A percentile compares a stretch with the other conserved stretches of the same genome.
Evolutionary conservation across 345 rosid genomes (phyloP).

Genomic region (Lumnitzera racemosa): DNA sequence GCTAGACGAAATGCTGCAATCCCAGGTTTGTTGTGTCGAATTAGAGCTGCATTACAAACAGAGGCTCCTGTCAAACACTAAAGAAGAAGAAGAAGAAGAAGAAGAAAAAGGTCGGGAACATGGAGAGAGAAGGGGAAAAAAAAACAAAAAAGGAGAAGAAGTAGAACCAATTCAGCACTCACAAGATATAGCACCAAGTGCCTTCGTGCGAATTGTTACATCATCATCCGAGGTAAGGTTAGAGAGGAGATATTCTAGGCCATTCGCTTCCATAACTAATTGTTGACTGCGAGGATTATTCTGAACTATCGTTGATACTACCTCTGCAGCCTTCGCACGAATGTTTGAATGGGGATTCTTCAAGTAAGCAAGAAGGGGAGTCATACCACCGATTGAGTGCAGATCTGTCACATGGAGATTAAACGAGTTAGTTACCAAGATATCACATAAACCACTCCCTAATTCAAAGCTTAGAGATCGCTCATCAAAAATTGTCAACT

Average conservation of each 20-base stretch:
- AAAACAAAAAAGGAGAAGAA: background rate
- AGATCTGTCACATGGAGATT: slow-evolving; percentile 44
- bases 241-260: slow-evolving; percentile 61
- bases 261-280: slow-evolving; percentile 93
- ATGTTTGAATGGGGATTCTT: slow-evolving; percentile 64
- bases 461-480: background rate
- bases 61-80: background rate
- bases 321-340: slow-evolving; percentile 91
- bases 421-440: background rate
- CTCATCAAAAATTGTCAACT: too few species aligned
- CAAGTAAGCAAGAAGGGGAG: slow-evolving; percentile 72
- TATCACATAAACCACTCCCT: background rate
- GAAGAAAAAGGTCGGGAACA: background rate
- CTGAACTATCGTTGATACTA: slow-evolving; percentile 77
- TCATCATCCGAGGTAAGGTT: slow-evolving; percentile 68
- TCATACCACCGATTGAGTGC: slow-evolving; percentile 82
- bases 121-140: too few species aligned
- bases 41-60: slow-evolving; percentile 49
- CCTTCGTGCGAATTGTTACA: slow-evolving; percentile 57
- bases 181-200: slow-evolving; percentile 95
- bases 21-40: slow-evolving; percentile 74
- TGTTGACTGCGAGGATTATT: slow-evolving; percentile 86
- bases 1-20: slow-evolving; percentile 78
- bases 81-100: background rate
- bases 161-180: slow-evolving; percentile 20